Evolutionary conservation across 805 yeast genomes (phyloP).

Genomic region (Priceomyces castillae): DNA sequence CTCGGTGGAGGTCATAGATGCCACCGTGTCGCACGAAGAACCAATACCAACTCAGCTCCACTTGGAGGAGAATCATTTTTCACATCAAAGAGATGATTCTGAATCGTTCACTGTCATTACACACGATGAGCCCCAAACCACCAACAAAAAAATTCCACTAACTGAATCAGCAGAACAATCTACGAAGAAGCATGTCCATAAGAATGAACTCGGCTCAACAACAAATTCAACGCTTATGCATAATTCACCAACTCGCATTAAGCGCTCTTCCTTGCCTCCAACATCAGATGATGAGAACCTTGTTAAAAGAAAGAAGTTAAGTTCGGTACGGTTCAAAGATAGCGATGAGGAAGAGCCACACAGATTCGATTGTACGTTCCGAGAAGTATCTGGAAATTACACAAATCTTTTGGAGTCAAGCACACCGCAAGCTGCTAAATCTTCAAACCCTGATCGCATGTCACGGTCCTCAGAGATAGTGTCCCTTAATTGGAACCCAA

Average conservation of each 20-base stretch:
- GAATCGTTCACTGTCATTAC: too few species aligned
- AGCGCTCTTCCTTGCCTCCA: not conserved
- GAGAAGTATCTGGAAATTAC: slow-evolving; percentile 10
- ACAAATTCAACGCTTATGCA: not conserved
- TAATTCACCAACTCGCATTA: not conserved
- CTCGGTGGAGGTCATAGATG: not conserved
- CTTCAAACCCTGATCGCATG: not conserved
- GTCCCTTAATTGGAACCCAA: slow-evolving; percentile 2
- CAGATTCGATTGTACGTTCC: not conserved
- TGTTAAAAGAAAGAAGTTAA: not conserved
- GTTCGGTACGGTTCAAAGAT: not conserved
- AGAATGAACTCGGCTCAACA: not conserved
- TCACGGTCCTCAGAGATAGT: not conserved
- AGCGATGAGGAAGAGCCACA: not conserved
- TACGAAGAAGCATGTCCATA: too few species aligned
- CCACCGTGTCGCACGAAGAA: not conserved
- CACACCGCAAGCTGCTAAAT: slow-evolving; percentile 11
- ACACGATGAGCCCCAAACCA: not conserved
- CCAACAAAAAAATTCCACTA: too few species aligned
- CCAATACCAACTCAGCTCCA: not conserved
- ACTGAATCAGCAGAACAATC: too few species aligned
- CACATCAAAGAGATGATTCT: too few species aligned
- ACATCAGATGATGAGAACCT: not conserved
- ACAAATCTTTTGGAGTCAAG: slow-evolving; percentile 14
- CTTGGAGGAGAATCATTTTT: too few species aligned